Conservation (phyloP, 75 land plant genomes). For the Adiantum capillusveneris region DNA sequence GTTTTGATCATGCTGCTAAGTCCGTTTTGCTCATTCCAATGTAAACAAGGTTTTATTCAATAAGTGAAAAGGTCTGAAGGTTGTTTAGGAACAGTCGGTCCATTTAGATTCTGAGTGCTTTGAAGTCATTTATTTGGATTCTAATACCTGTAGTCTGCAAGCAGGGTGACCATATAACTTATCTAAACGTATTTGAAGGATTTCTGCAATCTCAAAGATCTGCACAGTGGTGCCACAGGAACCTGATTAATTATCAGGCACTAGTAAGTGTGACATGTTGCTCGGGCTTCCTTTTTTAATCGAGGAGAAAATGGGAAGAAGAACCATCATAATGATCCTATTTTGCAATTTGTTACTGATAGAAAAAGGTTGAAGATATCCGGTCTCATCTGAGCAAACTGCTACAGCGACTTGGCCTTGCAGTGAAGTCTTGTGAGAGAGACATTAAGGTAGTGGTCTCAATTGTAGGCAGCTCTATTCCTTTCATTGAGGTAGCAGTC, state of each 20-base stretch:
- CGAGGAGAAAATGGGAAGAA: too few species aligned
- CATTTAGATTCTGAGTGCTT: too few species aligned
- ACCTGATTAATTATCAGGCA: constrained; percentile 75
- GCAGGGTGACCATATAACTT: constrained; percentile 93
- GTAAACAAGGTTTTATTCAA: too few species aligned
- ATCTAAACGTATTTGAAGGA: constrained; percentile 80
- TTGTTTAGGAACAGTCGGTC: too few species aligned
- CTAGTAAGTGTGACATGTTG: constrained; percentile 38
- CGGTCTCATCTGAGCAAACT: constrained; percentile 72
- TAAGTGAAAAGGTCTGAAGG: too few species aligned
- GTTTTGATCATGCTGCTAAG: too few species aligned
- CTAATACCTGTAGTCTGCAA: neutral
- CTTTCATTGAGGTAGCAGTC: too few species aligned
- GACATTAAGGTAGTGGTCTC: constrained; percentile 45
- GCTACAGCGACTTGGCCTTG: constrained; percentile 54
- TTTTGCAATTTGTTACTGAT: constrained; percentile 11
- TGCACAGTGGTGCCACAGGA: constrained; percentile 84
- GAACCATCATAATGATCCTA: neutral
- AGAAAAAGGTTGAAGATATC: constrained; percentile 79
- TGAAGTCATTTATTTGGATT: too few species aligned
- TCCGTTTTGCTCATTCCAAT: too few species aligned
- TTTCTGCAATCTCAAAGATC: constrained; percentile 67
- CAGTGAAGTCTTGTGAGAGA: constrained; percentile 50
- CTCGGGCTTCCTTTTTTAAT: too few species aligned
- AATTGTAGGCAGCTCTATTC: too few species aligned